Percentiles rank a stretch among this genome's conserved stretches.
Evolutionary conservation across 768 basidiomycete genomes (phyloP).

Genomic region (Rhodotorula kratochvilovae): DNA sequence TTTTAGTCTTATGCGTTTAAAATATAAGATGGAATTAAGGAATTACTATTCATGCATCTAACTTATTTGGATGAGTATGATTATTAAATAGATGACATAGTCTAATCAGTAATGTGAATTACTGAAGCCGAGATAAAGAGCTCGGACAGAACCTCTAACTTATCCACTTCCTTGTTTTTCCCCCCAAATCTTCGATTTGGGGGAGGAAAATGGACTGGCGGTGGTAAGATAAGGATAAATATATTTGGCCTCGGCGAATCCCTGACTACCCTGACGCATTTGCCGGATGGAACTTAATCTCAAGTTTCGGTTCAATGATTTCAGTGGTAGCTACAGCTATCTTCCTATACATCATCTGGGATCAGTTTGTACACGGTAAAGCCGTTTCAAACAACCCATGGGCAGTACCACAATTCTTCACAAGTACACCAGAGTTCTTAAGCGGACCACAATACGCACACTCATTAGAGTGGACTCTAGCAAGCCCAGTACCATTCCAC

Average conservation of each 20-base stretch:
- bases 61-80: too few species aligned
- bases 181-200: too few species aligned
- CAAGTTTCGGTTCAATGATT: constrained; percentile 40
- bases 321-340: constrained; percentile 40
- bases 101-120: too few species aligned
- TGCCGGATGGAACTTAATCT: constrained; percentile 39
- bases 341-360: constrained; percentile 40
- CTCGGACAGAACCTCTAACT: too few species aligned
- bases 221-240: too few species aligned
- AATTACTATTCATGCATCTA: too few species aligned
- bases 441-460: constrained; percentile 28
- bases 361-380: constrained; percentile 39
- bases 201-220: too few species aligned
- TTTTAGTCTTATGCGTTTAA: too few species aligned
- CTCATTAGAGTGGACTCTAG: constrained; percentile 37
- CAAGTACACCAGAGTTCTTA: constrained; percentile 34
- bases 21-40: too few species aligned
- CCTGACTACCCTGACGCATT: constrained; percentile 39
- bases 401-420: constrained; percentile 37
- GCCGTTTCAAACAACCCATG: constrained; percentile 36
- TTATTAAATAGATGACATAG: too few species aligned
- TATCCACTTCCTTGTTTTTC: too few species aligned
- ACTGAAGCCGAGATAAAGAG: too few species aligned
- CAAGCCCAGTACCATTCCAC: constrained; percentile 29
- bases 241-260: constrained; percentile 36